Base-by-base conservation (phyloP, 179 eudicot genomes). In the Beta lomatogona region DNA sequence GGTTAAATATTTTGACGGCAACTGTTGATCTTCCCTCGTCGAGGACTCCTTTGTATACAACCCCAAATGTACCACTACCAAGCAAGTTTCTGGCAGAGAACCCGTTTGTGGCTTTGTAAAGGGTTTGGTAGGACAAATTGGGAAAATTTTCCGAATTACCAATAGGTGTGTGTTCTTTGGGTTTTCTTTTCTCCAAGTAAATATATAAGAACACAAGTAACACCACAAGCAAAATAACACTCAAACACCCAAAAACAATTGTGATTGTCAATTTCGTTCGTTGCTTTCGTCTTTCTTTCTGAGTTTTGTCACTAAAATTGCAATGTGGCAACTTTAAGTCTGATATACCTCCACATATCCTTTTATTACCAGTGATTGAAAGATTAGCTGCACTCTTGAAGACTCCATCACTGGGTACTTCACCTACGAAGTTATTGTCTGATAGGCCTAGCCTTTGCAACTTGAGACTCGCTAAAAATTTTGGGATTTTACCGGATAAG, bases 291-390 rank as follows among this genome's bases (percentile, higher is more conserved):
- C 73, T 70, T 64, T 25, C 59, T 8, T 5, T 71, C 44, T 22
- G 28, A 19, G 41, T 18, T 46, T 77, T 75, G 14, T 4, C 53
- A 6, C 41, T 54, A 10, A 75, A 48, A 64, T 14, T 72, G 79
- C 88, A 88, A 3, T 7, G 50, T 18, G 81, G 83, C 5, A 88
- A 71, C 21, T 82, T 31, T 54, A 86, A 59, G 55, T 66, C 57
- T 1, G 71, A 57, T 45, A 82, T 45, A 11, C 90, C 90, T 54
- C 90, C 90, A 81, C 89, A 86, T 0, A 88, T 82, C 64, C 53
- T 66, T 9, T 44, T 46, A 41, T 86, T 86, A 55, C 86, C 89
- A 28, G 0, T 45, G 13, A 86, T 4, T 15, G 78, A 85, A 15
- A 83, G 11, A 18, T 50, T 78, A 19, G 77, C 85, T 11, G 69